Percentiles rank a stretch among this genome's conserved stretches.
These are phyloP conservation scores for Syzygium aromaticum DNA, from an alignment of 345 rosid genomes.

Conservation along the genomic window DNA sequence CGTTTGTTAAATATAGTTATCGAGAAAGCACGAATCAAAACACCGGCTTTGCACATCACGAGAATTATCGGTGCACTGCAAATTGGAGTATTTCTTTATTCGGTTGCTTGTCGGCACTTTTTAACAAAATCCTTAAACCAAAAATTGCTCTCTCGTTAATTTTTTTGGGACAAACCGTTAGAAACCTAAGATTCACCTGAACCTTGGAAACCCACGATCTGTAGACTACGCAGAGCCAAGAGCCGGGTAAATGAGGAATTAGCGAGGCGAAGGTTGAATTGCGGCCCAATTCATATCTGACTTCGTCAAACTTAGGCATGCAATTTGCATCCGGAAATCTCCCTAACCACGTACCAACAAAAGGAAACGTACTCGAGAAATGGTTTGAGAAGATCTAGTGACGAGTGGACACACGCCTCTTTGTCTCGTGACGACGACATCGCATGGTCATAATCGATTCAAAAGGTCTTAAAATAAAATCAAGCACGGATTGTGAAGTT, in stretches of 20 bases:
- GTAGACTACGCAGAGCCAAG: too few species aligned
- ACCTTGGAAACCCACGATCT: too few species aligned
- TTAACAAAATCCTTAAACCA: not conserved
- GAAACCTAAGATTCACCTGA: too few species aligned
- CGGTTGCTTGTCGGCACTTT: not conserved
- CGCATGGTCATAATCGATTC: not conserved
- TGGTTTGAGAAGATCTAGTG: not conserved
- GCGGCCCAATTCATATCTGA: too few species aligned
- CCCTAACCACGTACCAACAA: not conserved
- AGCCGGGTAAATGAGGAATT: too few species aligned
- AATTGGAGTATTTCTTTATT: not conserved
- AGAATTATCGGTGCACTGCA: not conserved
- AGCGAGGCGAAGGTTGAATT: not conserved
- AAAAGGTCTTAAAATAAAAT: not conserved
- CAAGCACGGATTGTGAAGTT: not conserved
- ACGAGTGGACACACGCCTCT: not conserved
- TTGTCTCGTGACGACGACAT: not conserved
- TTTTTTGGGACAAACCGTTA: too few species aligned
- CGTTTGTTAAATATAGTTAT: not conserved
- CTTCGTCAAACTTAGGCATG: too few species aligned
- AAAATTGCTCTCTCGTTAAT: too few species aligned
- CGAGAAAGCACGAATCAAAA: not conserved
- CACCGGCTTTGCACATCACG: not conserved
- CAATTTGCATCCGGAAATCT: not conserved
- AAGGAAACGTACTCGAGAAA: not conserved